Evolutionary conservation across 208 protist genomes (phyloP).

Genomic region (Leishmania lainsoni): DNA sequence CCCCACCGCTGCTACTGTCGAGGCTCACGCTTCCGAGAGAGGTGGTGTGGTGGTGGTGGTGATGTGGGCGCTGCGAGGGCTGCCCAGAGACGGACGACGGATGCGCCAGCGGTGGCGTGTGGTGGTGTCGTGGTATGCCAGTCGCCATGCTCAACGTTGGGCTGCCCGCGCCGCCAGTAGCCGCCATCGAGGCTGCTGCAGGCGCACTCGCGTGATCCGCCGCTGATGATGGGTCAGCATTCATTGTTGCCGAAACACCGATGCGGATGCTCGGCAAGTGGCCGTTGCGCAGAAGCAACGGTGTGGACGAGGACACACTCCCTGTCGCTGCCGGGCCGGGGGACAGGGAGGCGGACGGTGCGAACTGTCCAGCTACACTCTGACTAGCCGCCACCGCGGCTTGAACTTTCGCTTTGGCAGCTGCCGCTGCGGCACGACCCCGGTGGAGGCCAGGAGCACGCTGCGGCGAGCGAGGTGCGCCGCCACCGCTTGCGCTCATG

Average conservation of each 20-base stretch:
- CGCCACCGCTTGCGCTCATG: background rate
- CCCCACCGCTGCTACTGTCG: background rate
- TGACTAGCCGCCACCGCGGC: constrained; percentile 3
- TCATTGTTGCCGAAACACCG: background rate
- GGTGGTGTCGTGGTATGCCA: constrained; percentile 14
- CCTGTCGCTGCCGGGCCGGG: background rate
- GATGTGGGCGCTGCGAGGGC: background rate
- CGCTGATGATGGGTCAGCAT: background rate
- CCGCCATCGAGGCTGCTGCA: background rate
- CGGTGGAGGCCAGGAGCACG: constrained; percentile 18
- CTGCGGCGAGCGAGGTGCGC: background rate
- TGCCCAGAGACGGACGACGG: constrained; percentile 2
- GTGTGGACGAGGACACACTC: background rate
- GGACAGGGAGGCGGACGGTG: background rate
- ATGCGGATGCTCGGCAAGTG: background rate
- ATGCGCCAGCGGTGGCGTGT: background rate
- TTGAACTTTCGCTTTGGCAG: constrained; percentile 2
- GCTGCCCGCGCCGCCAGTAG: background rate
- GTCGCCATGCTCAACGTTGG: constrained; percentile 1
- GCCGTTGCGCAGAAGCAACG: background rate
- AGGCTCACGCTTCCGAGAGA: background rate
- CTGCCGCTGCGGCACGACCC: constrained; percentile 22
- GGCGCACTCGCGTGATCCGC: background rate
- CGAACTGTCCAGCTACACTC: background rate
- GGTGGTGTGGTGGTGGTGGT: constrained; percentile 4